phyloP scores from a whole-genome alignment of 1,284 basidiomycete genomes.

The Cryptococcus sp. region DNA sequence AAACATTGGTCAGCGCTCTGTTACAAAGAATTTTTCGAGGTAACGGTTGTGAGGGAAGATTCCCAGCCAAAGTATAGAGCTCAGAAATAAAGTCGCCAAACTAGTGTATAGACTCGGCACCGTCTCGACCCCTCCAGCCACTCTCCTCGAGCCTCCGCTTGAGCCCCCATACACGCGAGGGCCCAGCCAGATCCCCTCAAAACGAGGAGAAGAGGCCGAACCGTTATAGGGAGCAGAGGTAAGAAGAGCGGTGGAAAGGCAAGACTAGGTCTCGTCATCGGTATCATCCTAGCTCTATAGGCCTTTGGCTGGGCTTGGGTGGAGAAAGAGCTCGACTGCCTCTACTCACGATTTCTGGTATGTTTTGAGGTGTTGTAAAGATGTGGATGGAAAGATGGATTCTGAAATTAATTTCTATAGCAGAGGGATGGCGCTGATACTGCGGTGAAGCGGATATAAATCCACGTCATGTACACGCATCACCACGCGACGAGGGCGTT shows the following conservation, averaged over 20 bases:
- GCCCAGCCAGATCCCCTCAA: conserved; percentile 11
- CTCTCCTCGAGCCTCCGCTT: conserved; percentile 5
- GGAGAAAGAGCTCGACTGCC: not conserved
- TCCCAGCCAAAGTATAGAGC: conserved; percentile 3
- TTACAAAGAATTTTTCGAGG: not conserved
- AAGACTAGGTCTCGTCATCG: conserved; percentile 49
- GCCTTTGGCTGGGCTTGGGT: not conserved
- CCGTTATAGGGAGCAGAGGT: conserved; percentile 8
- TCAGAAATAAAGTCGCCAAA: conserved; percentile 51
- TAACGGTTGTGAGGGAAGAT: not conserved
- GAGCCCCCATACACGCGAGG: conserved; percentile 20
- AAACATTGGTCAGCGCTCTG: not conserved
- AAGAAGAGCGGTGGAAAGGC: conserved; percentile 5
- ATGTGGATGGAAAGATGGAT: not conserved
- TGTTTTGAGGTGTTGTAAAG: not conserved
- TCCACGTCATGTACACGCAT: not conserved
- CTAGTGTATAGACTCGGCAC: conserved; percentile 44
- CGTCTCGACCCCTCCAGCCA: conserved; percentile 7
- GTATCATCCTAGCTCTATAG: conserved; percentile 31
- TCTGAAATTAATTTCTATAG: not conserved
- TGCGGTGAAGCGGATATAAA: not conserved
- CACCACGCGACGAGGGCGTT: not conserved
- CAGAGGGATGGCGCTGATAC: not conserved
- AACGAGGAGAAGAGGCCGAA: conserved; percentile 17
- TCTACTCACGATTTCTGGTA: not conserved